Base-by-base conservation (phyloP, 352 stramenopile genomes). In the Pythium grandisporangium region DNA sequence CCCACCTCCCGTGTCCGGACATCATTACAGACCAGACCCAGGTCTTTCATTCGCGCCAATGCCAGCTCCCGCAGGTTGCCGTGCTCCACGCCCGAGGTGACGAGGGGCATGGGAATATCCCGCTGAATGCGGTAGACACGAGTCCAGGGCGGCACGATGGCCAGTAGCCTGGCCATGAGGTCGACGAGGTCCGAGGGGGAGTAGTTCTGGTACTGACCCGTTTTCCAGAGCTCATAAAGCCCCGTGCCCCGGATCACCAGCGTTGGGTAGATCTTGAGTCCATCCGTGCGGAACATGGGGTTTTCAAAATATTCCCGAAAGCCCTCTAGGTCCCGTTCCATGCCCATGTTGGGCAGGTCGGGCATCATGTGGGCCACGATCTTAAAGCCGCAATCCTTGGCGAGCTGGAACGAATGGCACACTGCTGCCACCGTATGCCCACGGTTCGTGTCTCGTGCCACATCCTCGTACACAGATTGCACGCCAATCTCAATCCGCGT, bases 281-380 rank as follows among this genome's bases (percentile, higher is more conserved):
- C 95, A 62, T 98, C 95, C 14, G 88, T 91, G 6, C 95, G 84
- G 61, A 98, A 98, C 1, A 63, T 34, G 1, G 93, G 92, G 66
- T 98, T 98, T 56, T 97, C 92, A 75, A 98, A 98, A 59, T 96
- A 97, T 64, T 98, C 95, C 29, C 72, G 67, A 62, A 98, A 98
- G n/a, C 95, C 93, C 32, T 91, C 69, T 19, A 98, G 63, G 62
- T 98, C 95, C 6, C 95, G 69, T 54, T 98, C 95, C 58, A 95
- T 93, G n/a, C 73, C 95, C 74, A 96, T 97, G 67, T 98, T 98
- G 6, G 95, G 95, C 38, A 98, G 57, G 61, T 98, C 94, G 0
- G 95, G 95, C 95, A 98, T 98, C 84, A 98, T 96, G 63, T 98
- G 95, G 10, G 84, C 96, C 5, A 98, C 93, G 25, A 98, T 95